Base-by-base conservation (phyloP, 768 basidiomycete species). In the Termitomyces sp. region DNA sequence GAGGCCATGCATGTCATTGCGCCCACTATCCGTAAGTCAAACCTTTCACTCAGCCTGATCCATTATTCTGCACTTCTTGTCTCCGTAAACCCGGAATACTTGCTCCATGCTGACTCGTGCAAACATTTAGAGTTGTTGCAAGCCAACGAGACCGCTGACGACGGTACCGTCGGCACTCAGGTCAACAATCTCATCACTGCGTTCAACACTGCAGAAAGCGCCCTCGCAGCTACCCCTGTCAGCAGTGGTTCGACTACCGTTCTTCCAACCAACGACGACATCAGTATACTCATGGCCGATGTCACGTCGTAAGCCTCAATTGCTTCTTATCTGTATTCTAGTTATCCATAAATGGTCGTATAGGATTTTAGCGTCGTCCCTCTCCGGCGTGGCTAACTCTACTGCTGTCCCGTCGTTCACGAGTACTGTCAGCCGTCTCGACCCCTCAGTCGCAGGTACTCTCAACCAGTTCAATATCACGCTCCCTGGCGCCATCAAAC, bases 231-330 rank as follows among this genome's bases (percentile, higher is more conserved):
- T 18, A 71, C 64, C 16, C 42, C 71, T 8, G 65, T 71, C 62
- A 72, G 71, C 60, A 53, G 53, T 46, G 73, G 74, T 4, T 73
- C 71, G 9, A 72, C 67, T 26, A 72, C 72, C 39, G 64, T 56
- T 30, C 20, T 49, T 13, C 74, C 74, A 5, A 74, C 72, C 32
- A 69, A 75, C 64, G 69, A 74, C 59, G 71, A 74, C 13, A 65
- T 75, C 51, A 71, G 72, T 52, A 66, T 71, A 57, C 62, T 62
- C 48, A 67, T 65, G 53, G 61, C 66, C 33, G 72, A 74, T 58
- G 62, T 62, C 24, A 53, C 72, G 37, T 69, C 69, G 74, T 75
- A 60, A 55, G 71, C 57, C 22, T 52, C 3, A n/a, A 24, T 40
- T 20, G 5, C 10, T 44, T 14, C 20, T 40, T 32, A 20, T 9